Conservation (phyloP, 441 rosid genomes). For the Populus tomentosa region DNA sequence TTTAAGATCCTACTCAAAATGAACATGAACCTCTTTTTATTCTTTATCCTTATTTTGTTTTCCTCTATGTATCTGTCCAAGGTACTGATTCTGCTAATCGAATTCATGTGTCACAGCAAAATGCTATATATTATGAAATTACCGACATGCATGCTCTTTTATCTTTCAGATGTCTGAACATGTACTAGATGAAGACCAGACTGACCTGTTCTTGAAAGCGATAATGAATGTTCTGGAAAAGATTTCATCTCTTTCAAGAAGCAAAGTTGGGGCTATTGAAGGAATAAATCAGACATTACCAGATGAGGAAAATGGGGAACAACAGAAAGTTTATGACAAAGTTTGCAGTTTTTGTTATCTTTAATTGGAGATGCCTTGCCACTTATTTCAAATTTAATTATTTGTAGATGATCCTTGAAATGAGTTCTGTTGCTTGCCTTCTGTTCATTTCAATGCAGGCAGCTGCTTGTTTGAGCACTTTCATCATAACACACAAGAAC, state of each 20-base stretch:
- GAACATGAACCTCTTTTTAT: neutral
- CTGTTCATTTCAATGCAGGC: conserved; percentile 5
- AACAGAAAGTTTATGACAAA: neutral
- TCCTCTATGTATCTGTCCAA: too few species aligned
- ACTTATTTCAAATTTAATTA: neutral
- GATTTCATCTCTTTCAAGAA: neutral
- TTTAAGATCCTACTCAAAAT: neutral
- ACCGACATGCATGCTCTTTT: neutral
- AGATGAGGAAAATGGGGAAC: neutral
- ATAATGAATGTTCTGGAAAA: neutral
- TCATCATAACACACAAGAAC: conserved; percentile 1
- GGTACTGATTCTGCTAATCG: neutral
- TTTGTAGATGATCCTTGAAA: neutral
- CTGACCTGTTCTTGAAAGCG: neutral
- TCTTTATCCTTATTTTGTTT: too few species aligned
- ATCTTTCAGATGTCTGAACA: conserved; percentile 10
- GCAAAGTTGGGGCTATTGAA: neutral
- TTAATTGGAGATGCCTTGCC: neutral
- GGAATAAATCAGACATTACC: neutral
- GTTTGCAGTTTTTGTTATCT: neutral
- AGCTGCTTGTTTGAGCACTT: conserved; percentile 6
- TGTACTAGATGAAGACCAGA: neutral
- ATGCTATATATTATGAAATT: neutral
- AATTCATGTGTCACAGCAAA: neutral
- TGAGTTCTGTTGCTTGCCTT: neutral